Evolutionary conservation across 805 yeast genomes (phyloP).

Genomic region (Tetrapisispora namnaoensis): DNA sequence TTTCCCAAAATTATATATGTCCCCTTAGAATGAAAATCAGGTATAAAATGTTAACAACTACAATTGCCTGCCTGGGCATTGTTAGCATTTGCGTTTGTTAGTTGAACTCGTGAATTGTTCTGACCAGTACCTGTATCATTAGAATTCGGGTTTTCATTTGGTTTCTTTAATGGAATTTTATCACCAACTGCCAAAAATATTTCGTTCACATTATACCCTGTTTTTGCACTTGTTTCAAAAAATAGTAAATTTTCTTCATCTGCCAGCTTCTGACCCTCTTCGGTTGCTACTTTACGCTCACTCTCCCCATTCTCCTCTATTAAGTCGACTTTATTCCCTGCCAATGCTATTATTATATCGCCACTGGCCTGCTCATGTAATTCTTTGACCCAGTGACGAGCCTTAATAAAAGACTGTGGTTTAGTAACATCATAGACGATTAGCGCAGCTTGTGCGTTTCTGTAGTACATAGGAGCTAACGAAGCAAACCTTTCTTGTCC

Average conservation of each 20-base stretch:
- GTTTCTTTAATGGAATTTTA: slow-evolving; percentile 12
- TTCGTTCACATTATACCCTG: slow-evolving; percentile 41
- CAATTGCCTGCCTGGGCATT: slow-evolving; percentile 1
- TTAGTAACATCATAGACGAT: slow-evolving; percentile 94
- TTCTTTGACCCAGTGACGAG: slow-evolving; percentile 97
- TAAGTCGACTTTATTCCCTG: slow-evolving; percentile 86
- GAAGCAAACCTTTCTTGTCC: slow-evolving; percentile 97
- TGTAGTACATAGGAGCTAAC: slow-evolving; percentile 92
- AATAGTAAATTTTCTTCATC: slow-evolving; percentile 41
- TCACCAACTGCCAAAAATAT: slow-evolving; percentile 43
- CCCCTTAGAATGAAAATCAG: background rate
- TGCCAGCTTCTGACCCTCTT: slow-evolving; percentile 46
- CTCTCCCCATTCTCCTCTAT: slow-evolving; percentile 35
- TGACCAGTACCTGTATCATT: background rate
- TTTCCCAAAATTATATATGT: background rate
- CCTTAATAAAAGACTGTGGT: slow-evolving; percentile 89
- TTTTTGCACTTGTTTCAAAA: slow-evolving; percentile 50
- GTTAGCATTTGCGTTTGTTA: background rate
- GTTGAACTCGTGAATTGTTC: slow-evolving; percentile 1
- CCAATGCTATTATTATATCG: slow-evolving; percentile 84
- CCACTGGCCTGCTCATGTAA: slow-evolving; percentile 91
- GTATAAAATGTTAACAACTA: slow-evolving; percentile 4
- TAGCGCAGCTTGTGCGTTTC: slow-evolving; percentile 94
- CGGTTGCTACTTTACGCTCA: slow-evolving; percentile 39
- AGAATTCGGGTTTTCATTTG: background rate